These are phyloP conservation scores for Aquilaria sinensis DNA, from an alignment of 345 rosid species.

Conservation along the genomic window DNA sequence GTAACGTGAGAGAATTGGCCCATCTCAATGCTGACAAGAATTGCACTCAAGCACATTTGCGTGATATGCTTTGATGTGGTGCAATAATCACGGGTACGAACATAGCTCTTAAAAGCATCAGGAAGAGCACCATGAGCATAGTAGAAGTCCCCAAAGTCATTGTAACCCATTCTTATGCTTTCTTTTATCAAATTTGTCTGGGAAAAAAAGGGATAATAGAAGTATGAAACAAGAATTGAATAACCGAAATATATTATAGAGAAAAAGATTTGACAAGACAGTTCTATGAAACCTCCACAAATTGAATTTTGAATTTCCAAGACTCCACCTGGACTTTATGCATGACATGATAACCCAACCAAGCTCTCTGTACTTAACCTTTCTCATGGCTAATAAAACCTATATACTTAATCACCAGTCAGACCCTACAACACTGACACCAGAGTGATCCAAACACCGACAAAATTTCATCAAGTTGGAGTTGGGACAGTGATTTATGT, in stretches of 20 bases:
- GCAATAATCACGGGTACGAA: conserved; percentile 94
- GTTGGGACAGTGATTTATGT: too few relatives aligned
- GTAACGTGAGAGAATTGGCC: conserved; percentile 93
- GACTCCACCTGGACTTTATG: too few relatives aligned
- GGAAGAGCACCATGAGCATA: conserved; percentile 81
- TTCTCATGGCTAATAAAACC: too few relatives aligned
- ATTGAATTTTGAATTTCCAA: too few relatives aligned
- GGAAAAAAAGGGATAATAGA: not conserved
- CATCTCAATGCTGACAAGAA: conserved; percentile 97
- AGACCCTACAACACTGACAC: too few relatives aligned
- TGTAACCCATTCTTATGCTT: conserved; percentile 97
- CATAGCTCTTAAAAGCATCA: conserved; percentile 89
- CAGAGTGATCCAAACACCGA: too few relatives aligned
- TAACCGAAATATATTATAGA: not conserved
- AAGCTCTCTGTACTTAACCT: too few relatives aligned
- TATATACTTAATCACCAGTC: too few relatives aligned
- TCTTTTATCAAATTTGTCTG: conserved; percentile 98
- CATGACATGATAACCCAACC: too few relatives aligned
- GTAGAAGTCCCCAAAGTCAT: conserved; percentile 95
- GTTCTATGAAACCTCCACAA: too few relatives aligned
- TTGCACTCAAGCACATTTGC: conserved; percentile 93
- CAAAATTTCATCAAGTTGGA: too few relatives aligned
- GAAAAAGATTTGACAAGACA: not conserved
- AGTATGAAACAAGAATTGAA: too few relatives aligned
- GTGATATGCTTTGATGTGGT: conserved; percentile 89